These are phyloP conservation scores for Podila minutissima DNA, from an alignment of 192 early-diverging fungal genomes.

Conservation along the genomic window DNA sequence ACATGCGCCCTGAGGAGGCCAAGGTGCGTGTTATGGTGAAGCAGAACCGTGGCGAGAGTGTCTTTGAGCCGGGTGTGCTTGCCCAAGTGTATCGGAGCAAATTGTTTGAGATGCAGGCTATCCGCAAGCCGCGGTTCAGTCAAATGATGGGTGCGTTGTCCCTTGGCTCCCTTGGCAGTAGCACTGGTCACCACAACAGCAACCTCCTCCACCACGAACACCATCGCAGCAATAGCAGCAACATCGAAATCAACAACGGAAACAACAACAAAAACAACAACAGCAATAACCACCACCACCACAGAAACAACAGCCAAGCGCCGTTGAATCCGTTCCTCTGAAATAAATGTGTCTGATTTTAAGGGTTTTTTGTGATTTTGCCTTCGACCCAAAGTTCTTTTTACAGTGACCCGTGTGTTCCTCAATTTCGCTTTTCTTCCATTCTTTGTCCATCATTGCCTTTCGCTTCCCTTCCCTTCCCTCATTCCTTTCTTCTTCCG, in stretches of 20 bases:
- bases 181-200: background rate
- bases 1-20: conserved; percentile 24
- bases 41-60: conserved; percentile 12
- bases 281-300: too few relatives aligned
- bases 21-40: conserved; percentile 19
- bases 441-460: background rate
- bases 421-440: background rate
- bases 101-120: conserved; percentile 41
- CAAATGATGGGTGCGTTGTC: conserved; percentile 7
- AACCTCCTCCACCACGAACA: too few relatives aligned
- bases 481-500: too few relatives aligned
- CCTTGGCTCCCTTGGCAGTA: background rate
- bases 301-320: too few relatives aligned
- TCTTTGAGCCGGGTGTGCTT: conserved; percentile 31
- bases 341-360: background rate
- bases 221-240: too few relatives aligned
- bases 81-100: conserved; percentile 22
- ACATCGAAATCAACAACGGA: too few relatives aligned
- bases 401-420: too few relatives aligned
- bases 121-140: conserved; percentile 23
- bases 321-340: background rate
- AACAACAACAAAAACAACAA: too few relatives aligned
- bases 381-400: too few relatives aligned
- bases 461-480: background rate
- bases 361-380: too few relatives aligned